Evolutionary conservation across 1,139 yeast genomes (phyloP).

Genomic region (Yamadazyma triangularis): DNA sequence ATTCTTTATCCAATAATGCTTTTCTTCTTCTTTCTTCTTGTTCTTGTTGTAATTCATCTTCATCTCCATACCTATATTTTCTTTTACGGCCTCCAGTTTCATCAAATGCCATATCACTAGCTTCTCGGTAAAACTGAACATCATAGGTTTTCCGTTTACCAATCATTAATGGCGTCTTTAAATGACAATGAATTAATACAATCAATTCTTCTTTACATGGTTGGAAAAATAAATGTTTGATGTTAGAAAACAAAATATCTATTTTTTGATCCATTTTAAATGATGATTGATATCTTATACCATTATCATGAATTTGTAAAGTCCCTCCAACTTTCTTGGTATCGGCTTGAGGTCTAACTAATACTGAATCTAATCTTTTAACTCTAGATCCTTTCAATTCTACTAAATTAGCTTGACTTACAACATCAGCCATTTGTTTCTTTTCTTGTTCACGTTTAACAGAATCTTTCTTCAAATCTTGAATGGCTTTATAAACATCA

Average conservation of each 20-base stretch:
- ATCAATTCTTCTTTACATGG: constrained; percentile 94
- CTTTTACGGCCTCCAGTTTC: constrained; percentile 94
- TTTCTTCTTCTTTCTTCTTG: constrained; percentile 96
- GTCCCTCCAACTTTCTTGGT: constrained; percentile 92
- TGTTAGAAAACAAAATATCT: constrained; percentile 84
- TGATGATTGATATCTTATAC: constrained; percentile 87
- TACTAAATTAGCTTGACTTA: constrained; percentile 82
- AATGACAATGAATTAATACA: constrained; percentile 88
- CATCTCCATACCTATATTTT: constrained; percentile 93
- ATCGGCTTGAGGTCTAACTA: constrained; percentile 93
- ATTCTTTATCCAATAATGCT: constrained; percentile 86
- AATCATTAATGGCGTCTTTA: constrained; percentile 89
- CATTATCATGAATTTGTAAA: constrained; percentile 90
- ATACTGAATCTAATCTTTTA: constrained; percentile 80
- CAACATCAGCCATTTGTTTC: constrained; percentile 92
- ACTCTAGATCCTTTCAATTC: constrained; percentile 80
- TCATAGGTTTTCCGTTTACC: constrained; percentile 96
- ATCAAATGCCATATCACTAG: constrained; percentile 93
- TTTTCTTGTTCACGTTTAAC: constrained; percentile 87
- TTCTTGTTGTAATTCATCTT: constrained; percentile 97
- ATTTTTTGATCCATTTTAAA: constrained; percentile 80
- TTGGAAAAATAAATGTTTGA: constrained; percentile 91
- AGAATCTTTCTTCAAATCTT: constrained; percentile 88
- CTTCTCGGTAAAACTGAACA: constrained; percentile 94
- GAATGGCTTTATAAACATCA: constrained; percentile 84